Evolutionary conservation across 805 yeast species (phyloP).

Genomic region (Yarrowia sp.): DNA sequence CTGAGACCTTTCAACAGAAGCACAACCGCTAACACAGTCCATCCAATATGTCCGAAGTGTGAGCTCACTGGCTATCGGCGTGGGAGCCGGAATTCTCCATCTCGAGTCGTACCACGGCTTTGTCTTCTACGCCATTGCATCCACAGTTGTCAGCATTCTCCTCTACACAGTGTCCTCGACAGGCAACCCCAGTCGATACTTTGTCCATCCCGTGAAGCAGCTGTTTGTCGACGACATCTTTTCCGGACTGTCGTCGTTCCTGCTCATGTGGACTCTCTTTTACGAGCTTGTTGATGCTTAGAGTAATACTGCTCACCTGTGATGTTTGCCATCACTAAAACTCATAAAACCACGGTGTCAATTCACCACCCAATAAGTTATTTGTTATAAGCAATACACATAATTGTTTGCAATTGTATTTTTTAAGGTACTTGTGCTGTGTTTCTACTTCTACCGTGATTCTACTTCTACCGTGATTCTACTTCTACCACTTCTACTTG

Average conservation of each 20-base stretch:
- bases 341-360: neutral
- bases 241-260: constrained; percentile 50
- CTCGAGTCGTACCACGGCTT: constrained; percentile 51
- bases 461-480: no score
- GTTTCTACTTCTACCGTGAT: no score
- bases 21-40: constrained; percentile 28
- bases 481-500: no score
- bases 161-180: constrained; percentile 40
- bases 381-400: neutral
- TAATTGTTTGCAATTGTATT: no score
- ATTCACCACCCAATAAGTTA: neutral
- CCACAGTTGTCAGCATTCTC: constrained; percentile 38
- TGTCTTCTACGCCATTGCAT: constrained; percentile 42
- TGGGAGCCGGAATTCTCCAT: constrained; percentile 53
- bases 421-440: no score
- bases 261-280: constrained; percentile 58
- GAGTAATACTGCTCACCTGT: no score
- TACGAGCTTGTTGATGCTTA: constrained; percentile 46
- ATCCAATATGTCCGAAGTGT: constrained; percentile 42
- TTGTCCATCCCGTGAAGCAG: constrained; percentile 42
- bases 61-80: constrained; percentile 50
- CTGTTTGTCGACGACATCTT: constrained; percentile 46
- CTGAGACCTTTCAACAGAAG: no score
- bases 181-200: constrained; percentile 41
- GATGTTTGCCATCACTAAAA: neutral